Percentiles rank a stretch among this genome's conserved stretches.
These are phyloP conservation scores for Solanum microdontum DNA, from an alignment of 257 asterid species.

Conservation along the genomic window DNA sequence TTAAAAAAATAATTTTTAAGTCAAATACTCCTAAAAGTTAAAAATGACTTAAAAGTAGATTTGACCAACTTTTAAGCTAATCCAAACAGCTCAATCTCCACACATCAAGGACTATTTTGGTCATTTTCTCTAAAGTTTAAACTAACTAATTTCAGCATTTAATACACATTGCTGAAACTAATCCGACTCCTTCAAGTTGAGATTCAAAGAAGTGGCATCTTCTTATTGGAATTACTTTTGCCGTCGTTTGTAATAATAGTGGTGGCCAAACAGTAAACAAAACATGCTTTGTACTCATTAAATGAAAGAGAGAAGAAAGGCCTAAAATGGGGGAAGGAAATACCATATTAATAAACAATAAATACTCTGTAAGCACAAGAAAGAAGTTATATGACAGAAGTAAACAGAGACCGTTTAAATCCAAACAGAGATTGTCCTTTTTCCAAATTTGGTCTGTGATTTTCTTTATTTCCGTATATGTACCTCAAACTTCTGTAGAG, in stretches of 20 bases:
- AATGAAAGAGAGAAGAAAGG: neutral
- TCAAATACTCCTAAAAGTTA: neutral
- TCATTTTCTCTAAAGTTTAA: neutral
- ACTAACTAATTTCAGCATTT: neutral
- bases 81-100: neutral
- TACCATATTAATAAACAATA: neutral
- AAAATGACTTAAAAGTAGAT: too few relatives aligned
- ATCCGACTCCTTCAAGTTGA: neutral
- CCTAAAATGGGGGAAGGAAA: neutral
- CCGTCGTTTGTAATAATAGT: neutral
- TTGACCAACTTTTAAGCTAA: neutral
- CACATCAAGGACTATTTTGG: neutral
- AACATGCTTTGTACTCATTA: neutral
- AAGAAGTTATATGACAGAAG: neutral
- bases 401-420: neutral
- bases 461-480: neutral
- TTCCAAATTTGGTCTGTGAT: neutral
- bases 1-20: too few relatives aligned
- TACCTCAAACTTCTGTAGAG: conserved; percentile 24
- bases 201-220: neutral
- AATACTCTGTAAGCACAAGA: conserved; percentile 6
- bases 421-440: neutral
- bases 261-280: neutral
- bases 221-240: neutral
- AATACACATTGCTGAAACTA: neutral